phyloP scores from a whole-genome alignment of 805 yeast species.

The Kockiozyma suomiensis region DNA sequence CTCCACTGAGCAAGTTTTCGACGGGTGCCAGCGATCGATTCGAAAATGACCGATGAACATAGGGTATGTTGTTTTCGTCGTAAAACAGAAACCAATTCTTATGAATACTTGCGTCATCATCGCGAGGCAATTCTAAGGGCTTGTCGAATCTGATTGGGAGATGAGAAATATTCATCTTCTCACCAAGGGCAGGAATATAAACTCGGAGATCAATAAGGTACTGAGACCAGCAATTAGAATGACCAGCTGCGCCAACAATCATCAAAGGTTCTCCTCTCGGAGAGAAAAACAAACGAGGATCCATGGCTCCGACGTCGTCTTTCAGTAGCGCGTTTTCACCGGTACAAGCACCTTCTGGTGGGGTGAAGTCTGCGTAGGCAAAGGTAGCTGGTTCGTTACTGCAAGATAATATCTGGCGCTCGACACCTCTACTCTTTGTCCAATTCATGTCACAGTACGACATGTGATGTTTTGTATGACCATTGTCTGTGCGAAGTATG shows the following conservation, averaged over 20 bases:
- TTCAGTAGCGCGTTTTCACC: neutral
- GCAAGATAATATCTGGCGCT: slow-evolving; percentile 15
- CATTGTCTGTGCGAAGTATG: neutral
- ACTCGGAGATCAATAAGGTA: slow-evolving; percentile 23
- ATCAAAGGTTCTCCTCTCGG: slow-evolving; percentile 31
- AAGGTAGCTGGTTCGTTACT: neutral
- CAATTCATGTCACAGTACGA: slow-evolving; percentile 25
- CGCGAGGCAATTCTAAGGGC: slow-evolving; percentile 18
- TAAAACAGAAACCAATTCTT: slow-evolving; percentile 29
- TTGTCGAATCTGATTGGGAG: slow-evolving; percentile 19
- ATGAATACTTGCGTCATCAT: neutral
- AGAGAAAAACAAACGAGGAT: slow-evolving; percentile 25
- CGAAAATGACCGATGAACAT: slow-evolving; percentile 16
- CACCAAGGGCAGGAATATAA: slow-evolving; percentile 20
- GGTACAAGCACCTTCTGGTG: slow-evolving; percentile 17
- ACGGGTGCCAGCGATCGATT: slow-evolving; percentile 16
- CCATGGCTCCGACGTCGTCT: slow-evolving; percentile 13
- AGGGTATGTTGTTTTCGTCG: slow-evolving; percentile 20
- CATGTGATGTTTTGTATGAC: slow-evolving; percentile 4
- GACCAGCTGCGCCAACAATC: slow-evolving; percentile 18
- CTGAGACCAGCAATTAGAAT: slow-evolving; percentile 17
- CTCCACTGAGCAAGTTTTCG: neutral
- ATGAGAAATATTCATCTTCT: slow-evolving; percentile 14
- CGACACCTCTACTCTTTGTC: slow-evolving; percentile 5
- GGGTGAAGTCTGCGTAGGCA: slow-evolving; percentile 5